Evolutionary conservation across 75 land plant genomes (phyloP).

Genomic region (Pinus tabuliformis): DNA sequence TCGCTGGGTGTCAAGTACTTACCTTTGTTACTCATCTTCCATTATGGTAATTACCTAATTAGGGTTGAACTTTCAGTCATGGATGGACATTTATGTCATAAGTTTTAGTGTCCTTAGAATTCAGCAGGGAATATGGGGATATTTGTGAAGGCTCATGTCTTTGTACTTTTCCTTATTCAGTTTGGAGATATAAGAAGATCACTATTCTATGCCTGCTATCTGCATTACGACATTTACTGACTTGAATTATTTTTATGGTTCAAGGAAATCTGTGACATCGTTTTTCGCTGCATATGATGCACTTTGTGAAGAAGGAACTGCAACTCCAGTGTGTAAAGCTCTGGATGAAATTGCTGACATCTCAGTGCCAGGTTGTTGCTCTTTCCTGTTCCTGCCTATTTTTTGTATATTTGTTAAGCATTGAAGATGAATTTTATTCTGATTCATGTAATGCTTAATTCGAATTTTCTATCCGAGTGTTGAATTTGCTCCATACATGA

Average conservation of each 20-base stretch:
- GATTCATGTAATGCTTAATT: not conserved
- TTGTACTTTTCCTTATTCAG: too few relatives aligned
- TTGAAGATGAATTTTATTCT: not conserved
- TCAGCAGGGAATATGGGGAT: too few relatives aligned
- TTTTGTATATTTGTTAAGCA: not conserved
- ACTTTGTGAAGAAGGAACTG: slow-evolving; percentile 94
- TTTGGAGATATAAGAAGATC: not conserved
- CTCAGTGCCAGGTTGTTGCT: slow-evolving; percentile 71
- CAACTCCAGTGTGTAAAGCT: slow-evolving; percentile 71
- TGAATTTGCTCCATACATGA: not conserved
- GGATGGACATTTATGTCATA: too few relatives aligned
- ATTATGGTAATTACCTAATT: too few relatives aligned
- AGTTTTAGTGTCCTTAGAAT: too few relatives aligned
- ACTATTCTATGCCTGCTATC: not conserved
- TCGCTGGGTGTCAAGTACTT: too few relatives aligned
- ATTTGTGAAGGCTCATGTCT: too few relatives aligned
- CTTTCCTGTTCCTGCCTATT: not conserved
- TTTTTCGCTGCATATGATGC: slow-evolving; percentile 98
- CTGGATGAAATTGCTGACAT: slow-evolving; percentile 91
- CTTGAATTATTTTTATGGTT: slow-evolving; percentile 2
- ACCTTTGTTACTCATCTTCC: too few relatives aligned
- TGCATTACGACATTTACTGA: not conserved
- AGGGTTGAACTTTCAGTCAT: too few relatives aligned
- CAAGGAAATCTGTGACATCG: slow-evolving; percentile 79
- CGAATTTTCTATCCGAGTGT: not conserved